Percentiles rank a stretch among this genome's conserved stretches.
These are phyloP conservation scores for Agaricus sinodeliciosus DNA, from an alignment of 768 basidiomycete species.

Conservation along the genomic window DNA sequence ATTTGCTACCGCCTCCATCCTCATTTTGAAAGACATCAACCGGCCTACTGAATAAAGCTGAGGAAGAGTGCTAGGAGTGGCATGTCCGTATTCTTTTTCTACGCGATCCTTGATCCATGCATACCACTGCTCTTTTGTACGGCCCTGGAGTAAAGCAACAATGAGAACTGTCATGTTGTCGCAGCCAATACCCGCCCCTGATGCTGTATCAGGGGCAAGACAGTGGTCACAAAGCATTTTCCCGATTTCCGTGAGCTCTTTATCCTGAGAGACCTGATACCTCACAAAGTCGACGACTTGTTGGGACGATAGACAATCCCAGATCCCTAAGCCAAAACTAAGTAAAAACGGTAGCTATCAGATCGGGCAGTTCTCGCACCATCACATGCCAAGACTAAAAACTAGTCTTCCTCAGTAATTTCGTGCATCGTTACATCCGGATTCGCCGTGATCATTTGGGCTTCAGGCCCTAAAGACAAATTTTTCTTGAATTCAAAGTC, in stretches of 20 bases:
- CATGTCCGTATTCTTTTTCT: slow-evolving; percentile 64
- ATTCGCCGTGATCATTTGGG: slow-evolving; percentile 91
- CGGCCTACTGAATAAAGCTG: slow-evolving; percentile 69
- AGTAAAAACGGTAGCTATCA: background rate
- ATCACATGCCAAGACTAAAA: slow-evolving; percentile 94
- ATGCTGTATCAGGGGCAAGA: slow-evolving; percentile 87
- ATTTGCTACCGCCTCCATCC: slow-evolving; percentile 51
- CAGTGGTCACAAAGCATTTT: slow-evolving; percentile 91
- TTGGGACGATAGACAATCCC: slow-evolving; percentile 95
- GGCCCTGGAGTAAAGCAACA: slow-evolving; percentile 80
- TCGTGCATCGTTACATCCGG: slow-evolving; percentile 86
- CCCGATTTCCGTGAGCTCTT: slow-evolving; percentile 74
- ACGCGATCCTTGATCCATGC: slow-evolving; percentile 83
- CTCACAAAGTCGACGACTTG: slow-evolving; percentile 88
- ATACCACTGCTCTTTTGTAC: slow-evolving; percentile 91
- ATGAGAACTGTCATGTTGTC: slow-evolving; percentile 99
- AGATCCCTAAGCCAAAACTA: slow-evolving; percentile 67
- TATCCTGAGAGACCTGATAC: slow-evolving; percentile 72
- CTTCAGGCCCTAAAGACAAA: slow-evolving; percentile 68
- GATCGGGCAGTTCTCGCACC: slow-evolving; percentile 37
- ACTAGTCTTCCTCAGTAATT: slow-evolving; percentile 87
- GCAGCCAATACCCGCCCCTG: slow-evolving; percentile 90
- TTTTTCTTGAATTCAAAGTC: slow-evolving; percentile 99
- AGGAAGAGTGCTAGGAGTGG: slow-evolving; percentile 70
- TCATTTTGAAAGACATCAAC: slow-evolving; percentile 54